Percentiles rank a stretch among this genome's conserved stretches.
These are phyloP conservation scores for Russula sp. DNA, from an alignment of 768 basidiomycete species.

Conservation along the genomic window DNA sequence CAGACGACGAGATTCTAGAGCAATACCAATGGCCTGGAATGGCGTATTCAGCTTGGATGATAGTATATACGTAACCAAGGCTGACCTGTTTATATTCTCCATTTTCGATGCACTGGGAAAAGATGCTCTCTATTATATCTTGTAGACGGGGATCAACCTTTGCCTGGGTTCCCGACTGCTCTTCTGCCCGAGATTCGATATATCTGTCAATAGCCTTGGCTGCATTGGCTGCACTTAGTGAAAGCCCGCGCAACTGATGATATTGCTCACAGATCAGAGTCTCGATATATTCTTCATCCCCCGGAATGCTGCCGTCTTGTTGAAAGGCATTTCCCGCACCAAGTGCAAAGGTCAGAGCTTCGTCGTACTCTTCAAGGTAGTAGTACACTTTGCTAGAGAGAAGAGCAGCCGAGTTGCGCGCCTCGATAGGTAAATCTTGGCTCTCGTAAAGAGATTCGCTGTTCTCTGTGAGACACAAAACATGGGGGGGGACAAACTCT, in stretches of 20 bases:
- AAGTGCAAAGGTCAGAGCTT: slow-evolving; percentile 91
- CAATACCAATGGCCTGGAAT: slow-evolving; percentile 86
- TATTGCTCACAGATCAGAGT: slow-evolving; percentile 80
- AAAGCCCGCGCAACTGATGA: not conserved
- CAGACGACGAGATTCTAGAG: slow-evolving; percentile 82
- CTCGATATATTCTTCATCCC: slow-evolving; percentile 83
- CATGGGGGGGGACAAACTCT: not conserved
- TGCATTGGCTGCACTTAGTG: slow-evolving; percentile 27
- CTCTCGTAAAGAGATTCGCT: slow-evolving; percentile 91
- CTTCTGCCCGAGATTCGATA: slow-evolving; percentile 59
- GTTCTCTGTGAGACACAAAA: slow-evolving; percentile 14
- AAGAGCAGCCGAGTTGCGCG: slow-evolving; percentile 79
- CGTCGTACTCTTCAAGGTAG: slow-evolving; percentile 91
- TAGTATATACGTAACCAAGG: not conserved
- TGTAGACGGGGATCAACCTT: slow-evolving; percentile 77
- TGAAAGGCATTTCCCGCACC: slow-evolving; percentile 85
- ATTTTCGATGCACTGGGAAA: slow-evolving; percentile 76
- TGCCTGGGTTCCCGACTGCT: slow-evolving; percentile 39
- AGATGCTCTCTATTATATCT: slow-evolving; percentile 83
- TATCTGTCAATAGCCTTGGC: slow-evolving; percentile 97
- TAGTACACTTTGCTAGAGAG: slow-evolving; percentile 98
- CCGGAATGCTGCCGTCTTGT: slow-evolving; percentile 52
- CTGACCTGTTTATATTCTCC: slow-evolving; percentile 86
- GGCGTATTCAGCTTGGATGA: slow-evolving; percentile 9
- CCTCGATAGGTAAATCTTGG: slow-evolving; percentile 61